These are phyloP conservation scores for Cladophialophora chaetospira DNA, from an alignment of 2,329 filamentous ascomycete genomes.

Conservation along the genomic window DNA sequence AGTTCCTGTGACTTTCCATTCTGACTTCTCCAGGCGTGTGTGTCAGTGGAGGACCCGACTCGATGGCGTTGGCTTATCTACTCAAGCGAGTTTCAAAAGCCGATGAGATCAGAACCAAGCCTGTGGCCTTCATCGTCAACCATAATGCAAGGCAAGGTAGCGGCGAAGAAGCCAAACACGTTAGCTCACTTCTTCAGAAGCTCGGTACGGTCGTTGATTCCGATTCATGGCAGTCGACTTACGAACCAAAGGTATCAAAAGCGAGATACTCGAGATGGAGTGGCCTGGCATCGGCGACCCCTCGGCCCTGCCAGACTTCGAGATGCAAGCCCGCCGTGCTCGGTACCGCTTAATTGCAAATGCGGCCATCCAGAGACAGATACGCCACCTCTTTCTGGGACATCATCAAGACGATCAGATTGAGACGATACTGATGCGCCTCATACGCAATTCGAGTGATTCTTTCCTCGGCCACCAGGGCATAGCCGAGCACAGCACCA, in stretches of 20 bases:
- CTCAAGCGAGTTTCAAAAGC: constrained; percentile 53
- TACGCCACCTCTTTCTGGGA: constrained; percentile 70
- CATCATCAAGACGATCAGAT: constrained; percentile 91
- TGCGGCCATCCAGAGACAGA: constrained; percentile 55
- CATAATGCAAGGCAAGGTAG: constrained; percentile 61
- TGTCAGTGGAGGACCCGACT: constrained; percentile 90
- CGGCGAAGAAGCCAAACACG: constrained; percentile 55
- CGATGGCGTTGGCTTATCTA: constrained; percentile 89
- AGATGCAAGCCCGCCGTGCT: constrained; percentile 71
- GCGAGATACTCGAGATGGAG: constrained; percentile 47
- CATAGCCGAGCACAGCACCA: constrained; percentile 19
- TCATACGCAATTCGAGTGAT: constrained; percentile 43
- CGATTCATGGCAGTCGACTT: constrained; percentile 30
- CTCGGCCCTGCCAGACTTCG: constrained; percentile 64
- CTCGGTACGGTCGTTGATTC: constrained; percentile 42
- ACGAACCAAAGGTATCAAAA: constrained; percentile 33
- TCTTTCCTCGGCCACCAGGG: constrained; percentile 27
- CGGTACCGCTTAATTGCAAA: constrained; percentile 72
- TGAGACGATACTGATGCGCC: constrained; percentile 82
- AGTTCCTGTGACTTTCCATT: not conserved
- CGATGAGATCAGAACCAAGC: constrained; percentile 32
- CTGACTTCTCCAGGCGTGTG: constrained; percentile 56
- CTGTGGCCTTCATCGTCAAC: constrained; percentile 63
- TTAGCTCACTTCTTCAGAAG: constrained; percentile 48
- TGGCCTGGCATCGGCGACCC: constrained; percentile 53